Evolutionary conservation across 2,329 filamentous ascomycete genomes (phyloP).

Genomic region (Zymoseptoria brevis): DNA sequence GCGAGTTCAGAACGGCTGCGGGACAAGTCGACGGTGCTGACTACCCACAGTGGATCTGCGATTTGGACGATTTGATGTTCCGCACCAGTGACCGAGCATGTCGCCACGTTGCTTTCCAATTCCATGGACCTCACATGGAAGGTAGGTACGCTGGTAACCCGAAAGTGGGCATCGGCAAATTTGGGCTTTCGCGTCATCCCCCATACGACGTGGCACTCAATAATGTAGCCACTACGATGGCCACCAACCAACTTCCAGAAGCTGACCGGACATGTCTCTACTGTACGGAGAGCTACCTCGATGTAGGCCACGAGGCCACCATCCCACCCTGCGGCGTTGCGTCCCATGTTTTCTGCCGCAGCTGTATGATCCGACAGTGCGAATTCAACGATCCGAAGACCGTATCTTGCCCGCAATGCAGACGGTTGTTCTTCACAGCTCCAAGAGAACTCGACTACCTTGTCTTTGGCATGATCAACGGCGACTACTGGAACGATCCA

Average conservation of each 20-base stretch:
- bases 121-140: background rate
- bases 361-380: conserved; percentile 1
- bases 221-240: background rate
- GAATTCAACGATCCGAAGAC: background rate
- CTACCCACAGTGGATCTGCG: conserved; percentile 5
- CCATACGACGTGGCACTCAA: background rate
- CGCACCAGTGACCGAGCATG: conserved; percentile 8
- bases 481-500: conserved; percentile 4
- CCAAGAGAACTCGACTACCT: conserved; percentile 1
- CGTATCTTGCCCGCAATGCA: conserved; percentile 1
- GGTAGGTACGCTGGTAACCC: background rate
- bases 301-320: background rate
- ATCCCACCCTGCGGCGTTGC: conserved; percentile 2
- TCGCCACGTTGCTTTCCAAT: conserved; percentile 3
- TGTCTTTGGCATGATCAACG: background rate
- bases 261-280: background rate
- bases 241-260: background rate
- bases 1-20: conserved; percentile 3
- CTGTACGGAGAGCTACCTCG: background rate
- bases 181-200: background rate
- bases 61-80: conserved; percentile 8
- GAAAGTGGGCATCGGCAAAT: background rate
- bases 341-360: conserved; percentile 1
- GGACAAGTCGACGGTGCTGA: background rate
- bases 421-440: conserved; percentile 1